These are phyloP conservation scores for Nemania serpens DNA, from an alignment of 2,329 filamentous ascomycete genomes.

Conservation along the genomic window DNA sequence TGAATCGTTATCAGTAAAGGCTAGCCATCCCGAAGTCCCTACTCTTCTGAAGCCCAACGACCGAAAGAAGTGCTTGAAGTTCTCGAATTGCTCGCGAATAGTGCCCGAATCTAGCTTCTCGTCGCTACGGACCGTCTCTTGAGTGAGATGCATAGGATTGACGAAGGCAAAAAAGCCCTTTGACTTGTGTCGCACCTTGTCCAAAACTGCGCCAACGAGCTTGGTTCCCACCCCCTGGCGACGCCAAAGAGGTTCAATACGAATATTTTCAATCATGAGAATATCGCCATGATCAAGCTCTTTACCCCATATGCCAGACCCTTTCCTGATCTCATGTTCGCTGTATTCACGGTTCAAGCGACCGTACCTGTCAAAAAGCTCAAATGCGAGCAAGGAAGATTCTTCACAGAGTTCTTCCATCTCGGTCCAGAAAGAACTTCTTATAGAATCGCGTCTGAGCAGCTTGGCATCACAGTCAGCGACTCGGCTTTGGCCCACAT, in stretches of 20 bases:
- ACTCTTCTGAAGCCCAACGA: slow-evolving; percentile 30
- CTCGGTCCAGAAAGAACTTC: slow-evolving; percentile 37
- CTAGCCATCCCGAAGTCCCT: slow-evolving; percentile 41
- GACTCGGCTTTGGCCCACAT: slow-evolving; percentile 4
- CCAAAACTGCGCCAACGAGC: slow-evolving; percentile 39
- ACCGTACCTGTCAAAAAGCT: slow-evolving; percentile 47
- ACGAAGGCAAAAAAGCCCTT: slow-evolving; percentile 30
- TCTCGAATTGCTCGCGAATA: slow-evolving; percentile 29
- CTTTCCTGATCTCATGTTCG: slow-evolving; percentile 36
- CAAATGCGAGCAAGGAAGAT: slow-evolving; percentile 39
- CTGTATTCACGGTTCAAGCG: slow-evolving; percentile 42
- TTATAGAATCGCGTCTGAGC: slow-evolving; percentile 14
- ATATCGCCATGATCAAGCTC: slow-evolving; percentile 39
- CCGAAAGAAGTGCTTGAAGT: slow-evolving; percentile 19
- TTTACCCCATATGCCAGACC: slow-evolving; percentile 37
- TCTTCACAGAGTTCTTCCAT: slow-evolving; percentile 37
- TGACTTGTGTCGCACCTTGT: slow-evolving; percentile 29
- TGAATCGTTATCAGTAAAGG: slow-evolving; percentile 32
- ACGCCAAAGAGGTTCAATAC: slow-evolving; percentile 18
- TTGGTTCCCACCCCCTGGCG: slow-evolving; percentile 41
- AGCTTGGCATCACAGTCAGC: slow-evolving; percentile 17
- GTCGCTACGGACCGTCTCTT: neutral
- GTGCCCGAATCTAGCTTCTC: slow-evolving; percentile 33
- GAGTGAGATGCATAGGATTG: slow-evolving; percentile 26
- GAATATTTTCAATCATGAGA: slow-evolving; percentile 33